Evolutionary conservation across 75 land plant species (phyloP).

Genomic region (Larix kaempferi): DNA sequence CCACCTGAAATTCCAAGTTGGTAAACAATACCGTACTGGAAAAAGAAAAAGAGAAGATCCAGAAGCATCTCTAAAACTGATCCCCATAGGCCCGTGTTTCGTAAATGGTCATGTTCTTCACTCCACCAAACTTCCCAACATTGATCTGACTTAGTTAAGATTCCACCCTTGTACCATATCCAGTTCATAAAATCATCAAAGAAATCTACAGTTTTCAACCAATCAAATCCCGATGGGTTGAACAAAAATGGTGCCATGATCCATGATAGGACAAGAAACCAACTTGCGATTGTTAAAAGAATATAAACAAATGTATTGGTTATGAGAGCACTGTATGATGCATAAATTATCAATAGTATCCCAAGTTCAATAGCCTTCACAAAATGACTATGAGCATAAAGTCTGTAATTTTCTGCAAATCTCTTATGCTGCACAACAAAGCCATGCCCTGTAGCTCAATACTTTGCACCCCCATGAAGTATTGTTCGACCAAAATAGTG

Average conservation of each 20-base stretch:
- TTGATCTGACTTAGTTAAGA: constrained; percentile 68
- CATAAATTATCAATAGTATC: constrained; percentile 65
- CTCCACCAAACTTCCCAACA: constrained; percentile 99
- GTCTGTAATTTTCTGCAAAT: constrained; percentile 89
- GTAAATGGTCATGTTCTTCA: constrained; percentile 85
- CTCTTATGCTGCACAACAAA: constrained; percentile 93
- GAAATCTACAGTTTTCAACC: constrained; percentile 88
- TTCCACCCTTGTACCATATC: constrained; percentile 81
- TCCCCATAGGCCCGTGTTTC: constrained; percentile 86
- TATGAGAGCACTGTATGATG: constrained; percentile 50
- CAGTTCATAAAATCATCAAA: constrained; percentile 91
- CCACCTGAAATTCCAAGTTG: constrained; percentile 59
- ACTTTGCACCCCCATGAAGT: constrained; percentile 97
- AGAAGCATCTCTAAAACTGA: constrained; percentile 69
- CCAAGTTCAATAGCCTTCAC: constrained; percentile 88
- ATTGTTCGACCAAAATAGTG: constrained; percentile 93
- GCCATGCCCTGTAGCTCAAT: constrained; percentile 94
- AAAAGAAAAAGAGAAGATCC: constrained; percentile 77
- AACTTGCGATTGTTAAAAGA: constrained; percentile 74
- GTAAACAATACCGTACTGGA: constrained; percentile 94
- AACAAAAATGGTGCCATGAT: constrained; percentile 85
- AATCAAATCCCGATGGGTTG: constrained; percentile 96
- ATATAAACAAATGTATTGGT: constrained; percentile 70
- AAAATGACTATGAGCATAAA: constrained; percentile 90
- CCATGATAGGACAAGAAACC: constrained; percentile 91